A percentile compares a stretch with the other conserved stretches of the same genome.
These are phyloP conservation scores for Panellus pusillus DNA, from an alignment of 768 basidiomycete species.

Conservation along the genomic window DNA sequence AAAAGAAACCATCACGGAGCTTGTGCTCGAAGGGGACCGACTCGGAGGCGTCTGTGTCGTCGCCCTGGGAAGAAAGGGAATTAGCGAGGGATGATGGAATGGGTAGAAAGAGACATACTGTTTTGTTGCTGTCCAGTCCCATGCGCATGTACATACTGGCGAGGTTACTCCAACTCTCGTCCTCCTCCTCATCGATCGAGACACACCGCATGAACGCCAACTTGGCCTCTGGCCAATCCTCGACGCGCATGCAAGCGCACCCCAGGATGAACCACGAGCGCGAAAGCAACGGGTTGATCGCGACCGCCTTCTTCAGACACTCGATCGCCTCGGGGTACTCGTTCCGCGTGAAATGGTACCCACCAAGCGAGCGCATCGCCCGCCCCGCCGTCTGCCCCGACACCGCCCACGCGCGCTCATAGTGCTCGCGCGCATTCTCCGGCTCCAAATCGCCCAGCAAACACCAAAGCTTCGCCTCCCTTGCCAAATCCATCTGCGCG, in stretches of 20 bases:
- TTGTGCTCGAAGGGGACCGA: slow-evolving; percentile 69
- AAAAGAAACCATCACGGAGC: slow-evolving; percentile 35
- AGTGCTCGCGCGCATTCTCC: slow-evolving; percentile 67
- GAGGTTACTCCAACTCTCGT: slow-evolving; percentile 97
- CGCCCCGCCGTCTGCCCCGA: slow-evolving; percentile 82
- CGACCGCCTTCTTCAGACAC: slow-evolving; percentile 72
- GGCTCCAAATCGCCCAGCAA: slow-evolving; percentile 90
- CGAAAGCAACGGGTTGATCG: slow-evolving; percentile 85
- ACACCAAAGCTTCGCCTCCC: slow-evolving; percentile 94
- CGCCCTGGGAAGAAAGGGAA: neutral
- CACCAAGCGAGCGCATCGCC: slow-evolving; percentile 90
- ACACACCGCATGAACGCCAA: slow-evolving; percentile 87
- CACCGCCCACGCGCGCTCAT: slow-evolving; percentile 80
- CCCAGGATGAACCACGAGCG: slow-evolving; percentile 98
- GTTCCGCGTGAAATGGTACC: slow-evolving; percentile 69
- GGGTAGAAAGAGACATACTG: neutral
- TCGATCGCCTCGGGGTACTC: slow-evolving; percentile 64
- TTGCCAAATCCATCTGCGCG: slow-evolving; percentile 54
- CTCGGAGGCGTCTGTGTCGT: slow-evolving; percentile 18
- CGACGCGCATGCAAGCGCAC: slow-evolving; percentile 81
- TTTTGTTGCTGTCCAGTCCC: slow-evolving; percentile 45
- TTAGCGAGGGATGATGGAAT: slow-evolving; percentile 13
- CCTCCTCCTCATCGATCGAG: slow-evolving; percentile 91
- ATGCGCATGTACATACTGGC: slow-evolving; percentile 92
- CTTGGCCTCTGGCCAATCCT: slow-evolving; percentile 82